These are phyloP conservation scores for Kwoniella botswanensis DNA, from an alignment of 768 basidiomycete genomes.

Conservation along the genomic window DNA sequence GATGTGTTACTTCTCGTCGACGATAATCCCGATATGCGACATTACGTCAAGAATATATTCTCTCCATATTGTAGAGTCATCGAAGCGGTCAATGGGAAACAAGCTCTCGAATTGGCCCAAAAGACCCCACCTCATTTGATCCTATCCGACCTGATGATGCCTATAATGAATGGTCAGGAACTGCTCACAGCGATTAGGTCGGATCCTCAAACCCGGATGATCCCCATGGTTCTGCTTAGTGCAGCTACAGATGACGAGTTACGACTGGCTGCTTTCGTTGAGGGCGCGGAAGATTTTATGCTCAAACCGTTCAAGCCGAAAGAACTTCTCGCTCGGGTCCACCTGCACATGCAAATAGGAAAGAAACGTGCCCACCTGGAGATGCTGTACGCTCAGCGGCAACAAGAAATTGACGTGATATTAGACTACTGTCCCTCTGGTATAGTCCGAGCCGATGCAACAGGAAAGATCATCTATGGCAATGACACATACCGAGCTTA, in stretches of 20 bases:
- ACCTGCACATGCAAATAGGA: conserved; percentile 59
- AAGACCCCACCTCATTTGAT: conserved; percentile 48
- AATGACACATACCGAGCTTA: conserved; percentile 21
- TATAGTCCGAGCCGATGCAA: conserved; percentile 28
- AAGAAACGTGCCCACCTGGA: conserved; percentile 49
- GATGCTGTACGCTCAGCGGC: conserved; percentile 27
- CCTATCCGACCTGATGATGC: conserved; percentile 58
- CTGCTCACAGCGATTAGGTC: conserved; percentile 40
- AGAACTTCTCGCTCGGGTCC: conserved; percentile 57
- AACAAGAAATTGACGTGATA: conserved; percentile 34
- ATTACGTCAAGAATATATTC: conserved; percentile 54
- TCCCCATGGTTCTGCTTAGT: conserved; percentile 53
- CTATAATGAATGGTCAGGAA: conserved; percentile 41
- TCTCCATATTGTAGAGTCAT: conserved; percentile 52
- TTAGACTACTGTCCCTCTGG: conserved; percentile 40
- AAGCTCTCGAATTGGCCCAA: conserved; percentile 40
- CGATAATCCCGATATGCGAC: conserved; percentile 53
- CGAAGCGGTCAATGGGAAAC: conserved; percentile 51
- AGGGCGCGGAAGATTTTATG: conserved; percentile 57
- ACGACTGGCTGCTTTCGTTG: conserved; percentile 49
- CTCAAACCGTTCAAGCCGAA: conserved; percentile 57
- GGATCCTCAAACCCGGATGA: conserved; percentile 34
- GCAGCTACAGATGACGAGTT: conserved; percentile 55
- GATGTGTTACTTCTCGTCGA: conserved; percentile 55
- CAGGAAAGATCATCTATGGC: conserved; percentile 31